Evolutionary conservation across 2,329 filamentous ascomycete species (phyloP).

Genomic region (Penicillium expansum): DNA sequence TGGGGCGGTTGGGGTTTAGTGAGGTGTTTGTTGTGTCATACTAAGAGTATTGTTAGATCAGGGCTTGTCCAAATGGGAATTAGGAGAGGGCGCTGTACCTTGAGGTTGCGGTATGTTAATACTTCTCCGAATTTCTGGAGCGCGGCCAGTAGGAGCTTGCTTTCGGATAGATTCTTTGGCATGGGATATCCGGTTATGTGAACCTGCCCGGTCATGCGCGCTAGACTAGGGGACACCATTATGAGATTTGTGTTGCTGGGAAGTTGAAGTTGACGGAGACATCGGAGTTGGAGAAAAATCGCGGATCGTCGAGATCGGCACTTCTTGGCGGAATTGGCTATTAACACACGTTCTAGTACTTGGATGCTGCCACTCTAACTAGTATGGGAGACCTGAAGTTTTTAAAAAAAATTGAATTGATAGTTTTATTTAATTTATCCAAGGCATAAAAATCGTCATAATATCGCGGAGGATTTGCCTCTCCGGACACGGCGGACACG

Average conservation of each 20-base stretch:
- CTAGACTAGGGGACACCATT: constrained; percentile 14
- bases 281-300: constrained; percentile 13
- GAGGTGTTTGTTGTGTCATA: constrained; percentile 32
- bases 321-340: constrained; percentile 12
- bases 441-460: constrained; percentile 7
- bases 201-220: constrained; percentile 24
- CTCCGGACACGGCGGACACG: constrained; percentile 1
- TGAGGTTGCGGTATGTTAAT: constrained; percentile 37
- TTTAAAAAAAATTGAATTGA: not conserved
- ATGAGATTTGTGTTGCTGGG: constrained; percentile 1
- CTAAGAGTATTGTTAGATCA: constrained; percentile 15
- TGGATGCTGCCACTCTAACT: no score
- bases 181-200: constrained; percentile 31
- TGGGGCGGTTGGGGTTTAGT: constrained; percentile 19
- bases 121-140: constrained; percentile 45
- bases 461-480: not conserved
- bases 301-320: constrained; percentile 8
- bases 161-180: constrained; percentile 33
- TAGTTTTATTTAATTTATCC: constrained; percentile 8
- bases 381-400: not conserved
- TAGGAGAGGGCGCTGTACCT: constrained; percentile 22
- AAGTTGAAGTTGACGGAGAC: not conserved
- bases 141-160: constrained; percentile 34
- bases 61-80: not conserved
- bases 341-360: no score